Conservation (phyloP, 1,139 yeast species). For the Spathaspora sp. region DNA sequence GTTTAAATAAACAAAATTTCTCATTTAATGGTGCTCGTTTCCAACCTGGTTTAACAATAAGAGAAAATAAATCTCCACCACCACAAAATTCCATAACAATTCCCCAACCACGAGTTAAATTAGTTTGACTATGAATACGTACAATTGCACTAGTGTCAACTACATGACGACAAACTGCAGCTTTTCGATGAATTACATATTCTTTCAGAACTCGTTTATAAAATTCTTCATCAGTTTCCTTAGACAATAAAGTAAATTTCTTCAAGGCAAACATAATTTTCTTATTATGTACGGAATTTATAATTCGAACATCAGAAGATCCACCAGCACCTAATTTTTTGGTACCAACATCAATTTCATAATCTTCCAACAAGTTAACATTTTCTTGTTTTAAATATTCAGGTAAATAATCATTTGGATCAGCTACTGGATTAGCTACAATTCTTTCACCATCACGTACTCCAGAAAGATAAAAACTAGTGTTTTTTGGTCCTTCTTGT, state of each 20-base stretch:
- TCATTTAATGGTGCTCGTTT: constrained; percentile 44
- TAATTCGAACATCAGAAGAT: constrained; percentile 61
- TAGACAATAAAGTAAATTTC: constrained; percentile 57
- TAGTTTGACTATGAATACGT: constrained; percentile 55
- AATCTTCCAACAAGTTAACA: constrained; percentile 56
- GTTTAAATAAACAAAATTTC: constrained; percentile 63
- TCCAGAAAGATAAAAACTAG: constrained; percentile 44
- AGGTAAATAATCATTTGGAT: constrained; percentile 69
- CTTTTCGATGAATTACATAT: constrained; percentile 55
- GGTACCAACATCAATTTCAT: constrained; percentile 49
- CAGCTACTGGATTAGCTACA: constrained; percentile 62
- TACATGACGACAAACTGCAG: constrained; percentile 55
- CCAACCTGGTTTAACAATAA: constrained; percentile 50
- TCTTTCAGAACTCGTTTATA: constrained; percentile 66
- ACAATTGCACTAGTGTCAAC: constrained; percentile 56
- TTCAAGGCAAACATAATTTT: constrained; percentile 57
- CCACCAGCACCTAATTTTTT: constrained; percentile 71
- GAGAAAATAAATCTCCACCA: constrained; percentile 52
- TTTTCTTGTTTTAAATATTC: constrained; percentile 50
- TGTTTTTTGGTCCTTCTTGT: constrained; percentile 35
- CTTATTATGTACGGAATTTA: constrained; percentile 42
- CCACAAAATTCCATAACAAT: constrained; percentile 64
- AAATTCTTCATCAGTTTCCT: constrained; percentile 65
- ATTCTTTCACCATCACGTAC: constrained; percentile 40
- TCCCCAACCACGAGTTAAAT: constrained; percentile 72